Percentiles rank a stretch among this genome's conserved stretches.
phyloP scores from a whole-genome alignment of 345 rosid species.

The Mangifera indica region DNA sequence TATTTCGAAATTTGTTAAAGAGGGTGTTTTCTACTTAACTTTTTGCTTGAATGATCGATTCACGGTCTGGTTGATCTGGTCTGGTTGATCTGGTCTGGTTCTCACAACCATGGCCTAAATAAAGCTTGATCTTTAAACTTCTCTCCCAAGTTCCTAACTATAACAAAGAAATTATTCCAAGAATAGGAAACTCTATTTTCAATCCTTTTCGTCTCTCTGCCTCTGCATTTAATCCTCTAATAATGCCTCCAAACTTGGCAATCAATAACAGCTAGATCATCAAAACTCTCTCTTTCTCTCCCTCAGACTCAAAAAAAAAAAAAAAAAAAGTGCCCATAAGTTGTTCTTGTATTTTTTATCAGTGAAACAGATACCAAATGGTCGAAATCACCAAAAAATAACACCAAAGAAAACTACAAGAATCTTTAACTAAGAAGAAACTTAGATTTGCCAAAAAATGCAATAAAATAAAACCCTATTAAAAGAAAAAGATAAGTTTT shows the following conservation, averaged over 20 bases:
- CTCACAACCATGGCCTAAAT: too few relatives aligned
- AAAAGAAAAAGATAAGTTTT: too few relatives aligned
- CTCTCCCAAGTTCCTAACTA: constrained; percentile 20
- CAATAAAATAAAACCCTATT: too few relatives aligned
- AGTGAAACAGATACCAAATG: constrained; percentile 25
- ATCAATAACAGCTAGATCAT: constrained; percentile 16
- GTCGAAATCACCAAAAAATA: constrained; percentile 26
- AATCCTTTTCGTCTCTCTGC: background rate
- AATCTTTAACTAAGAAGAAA: constrained; percentile 1
- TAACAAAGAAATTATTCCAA: constrained; percentile 26
- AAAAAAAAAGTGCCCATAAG: constrained; percentile 24
- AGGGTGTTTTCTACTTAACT: too few relatives aligned
- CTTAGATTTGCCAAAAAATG: constrained; percentile 27
- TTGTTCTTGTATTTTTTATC: constrained; percentile 15
- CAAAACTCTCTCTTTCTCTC: too few relatives aligned
- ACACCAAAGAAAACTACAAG: background rate
- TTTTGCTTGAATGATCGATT: too few relatives aligned
- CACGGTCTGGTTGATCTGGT: too few relatives aligned
- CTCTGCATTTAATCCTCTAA: constrained; percentile 5
- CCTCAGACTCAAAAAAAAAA: background rate
- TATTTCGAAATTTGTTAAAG: too few relatives aligned
- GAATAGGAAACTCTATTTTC: constrained; percentile 20
- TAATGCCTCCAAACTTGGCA: constrained; percentile 31
- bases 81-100: too few relatives aligned
- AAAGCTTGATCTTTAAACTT: constrained; percentile 46